Percentiles rank a stretch among this genome's conserved stretches.
These are phyloP conservation scores for Colletotrichum sidae DNA, from an alignment of 2,329 filamentous ascomycete species.

Conservation along the genomic window DNA sequence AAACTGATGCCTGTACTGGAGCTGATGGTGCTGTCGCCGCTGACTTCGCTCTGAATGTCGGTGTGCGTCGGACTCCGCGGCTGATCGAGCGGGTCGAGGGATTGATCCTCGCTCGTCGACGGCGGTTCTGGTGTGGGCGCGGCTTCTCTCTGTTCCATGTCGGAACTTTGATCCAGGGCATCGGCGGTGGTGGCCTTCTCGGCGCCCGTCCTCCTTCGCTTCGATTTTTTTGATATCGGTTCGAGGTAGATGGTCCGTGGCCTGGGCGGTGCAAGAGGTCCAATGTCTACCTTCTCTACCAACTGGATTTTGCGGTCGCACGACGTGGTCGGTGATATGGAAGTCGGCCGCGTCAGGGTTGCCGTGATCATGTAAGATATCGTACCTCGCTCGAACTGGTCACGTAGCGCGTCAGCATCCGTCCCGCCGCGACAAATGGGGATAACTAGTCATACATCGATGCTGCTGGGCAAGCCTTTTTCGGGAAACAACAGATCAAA, in stretches of 20 bases:
- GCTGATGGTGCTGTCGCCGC: slow-evolving; percentile 76
- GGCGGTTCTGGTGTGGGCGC: slow-evolving; percentile 53
- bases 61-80: slow-evolving; percentile 58
- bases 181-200: slow-evolving; percentile 60
- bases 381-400: slow-evolving; percentile 92
- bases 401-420: slow-evolving; percentile 11
- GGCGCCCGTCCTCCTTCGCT: slow-evolving; percentile 67
- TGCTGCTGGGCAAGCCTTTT: slow-evolving; percentile 84
- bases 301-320: slow-evolving; percentile 86
- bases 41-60: slow-evolving; percentile 75
- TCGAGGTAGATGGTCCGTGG: slow-evolving; percentile 88
- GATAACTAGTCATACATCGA: slow-evolving; percentile 76
- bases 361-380: slow-evolving; percentile 93
- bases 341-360: slow-evolving; percentile 88
- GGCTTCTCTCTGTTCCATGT: slow-evolving; percentile 41
- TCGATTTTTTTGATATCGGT: slow-evolving; percentile 79
- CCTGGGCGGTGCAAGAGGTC: slow-evolving; percentile 77
- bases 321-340: slow-evolving; percentile 82
- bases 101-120: slow-evolving; percentile 52
- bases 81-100: slow-evolving; percentile 49
- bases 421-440: slow-evolving; percentile 4
- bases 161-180: slow-evolving; percentile 48
- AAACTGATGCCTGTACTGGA: slow-evolving; percentile 72
- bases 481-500: slow-evolving; percentile 79
- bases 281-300: slow-evolving; percentile 87